Evolutionary conservation across 768 basidiomycete species (phyloP).

Genomic region (Rhizopogon sp.): DNA sequence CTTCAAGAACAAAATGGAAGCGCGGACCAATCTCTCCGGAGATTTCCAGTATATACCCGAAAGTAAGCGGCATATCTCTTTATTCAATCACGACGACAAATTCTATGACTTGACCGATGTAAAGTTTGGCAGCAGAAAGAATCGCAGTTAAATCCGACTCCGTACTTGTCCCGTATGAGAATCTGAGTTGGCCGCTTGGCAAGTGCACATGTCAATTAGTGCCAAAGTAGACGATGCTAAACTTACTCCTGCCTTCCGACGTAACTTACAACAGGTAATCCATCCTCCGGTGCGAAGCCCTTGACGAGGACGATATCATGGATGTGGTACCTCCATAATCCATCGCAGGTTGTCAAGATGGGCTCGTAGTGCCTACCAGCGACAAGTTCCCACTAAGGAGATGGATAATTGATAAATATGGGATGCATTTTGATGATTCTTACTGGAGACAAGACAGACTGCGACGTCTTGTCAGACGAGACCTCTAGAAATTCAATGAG

Average conservation of each 20-base stretch:
- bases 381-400: constrained; percentile 2
- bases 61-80: not conserved
- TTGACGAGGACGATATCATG: constrained; percentile 3
- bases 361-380: constrained; percentile 3
- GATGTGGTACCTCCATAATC: constrained; percentile 7
- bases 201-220: not conserved
- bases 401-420: not conserved
- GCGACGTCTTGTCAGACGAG: not conserved
- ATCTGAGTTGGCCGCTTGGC: not conserved
- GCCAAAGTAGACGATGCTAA: not conserved
- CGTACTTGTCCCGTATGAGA: not conserved
- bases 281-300: constrained; percentile 7
- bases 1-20: not conserved
- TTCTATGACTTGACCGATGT: not conserved
- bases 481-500: constrained; percentile 8
- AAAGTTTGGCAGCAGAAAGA: not conserved
- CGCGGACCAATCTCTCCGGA: not conserved
- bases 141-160: constrained; percentile 14
- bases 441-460: constrained; percentile 1
- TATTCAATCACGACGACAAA: constrained; percentile 2
- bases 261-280: constrained; percentile 2
- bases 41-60: constrained; percentile 7
- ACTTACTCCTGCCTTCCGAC: constrained; percentile 5
- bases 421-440: not conserved
- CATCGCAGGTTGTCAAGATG: constrained; percentile 3